phyloP scores from a whole-genome alignment of 2,329 filamentous ascomycete genomes.

The Alternaria sp. region DNA sequence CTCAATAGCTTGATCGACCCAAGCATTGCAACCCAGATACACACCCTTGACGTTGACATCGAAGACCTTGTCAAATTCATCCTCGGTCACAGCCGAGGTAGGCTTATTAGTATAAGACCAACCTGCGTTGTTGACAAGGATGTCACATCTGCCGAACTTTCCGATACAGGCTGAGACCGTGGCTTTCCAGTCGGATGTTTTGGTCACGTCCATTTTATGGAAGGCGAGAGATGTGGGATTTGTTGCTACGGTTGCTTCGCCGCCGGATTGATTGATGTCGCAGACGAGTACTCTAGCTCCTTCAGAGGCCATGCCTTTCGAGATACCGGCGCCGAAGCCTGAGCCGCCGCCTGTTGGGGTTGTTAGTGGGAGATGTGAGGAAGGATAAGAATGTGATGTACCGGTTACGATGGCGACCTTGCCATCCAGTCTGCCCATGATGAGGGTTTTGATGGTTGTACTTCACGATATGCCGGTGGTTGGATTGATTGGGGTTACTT shows the following conservation, averaged over 20 bases:
- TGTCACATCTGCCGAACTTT: constrained; percentile 65
- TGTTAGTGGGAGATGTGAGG: constrained; percentile 13
- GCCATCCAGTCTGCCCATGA: constrained; percentile 57
- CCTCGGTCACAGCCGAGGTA: constrained; percentile 69
- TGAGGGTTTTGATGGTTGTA: constrained; percentile 6
- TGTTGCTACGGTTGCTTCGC: constrained; percentile 59
- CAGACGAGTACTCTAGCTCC: constrained; percentile 69
- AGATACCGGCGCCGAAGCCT: constrained; percentile 71
- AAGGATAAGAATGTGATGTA: constrained; percentile 29
- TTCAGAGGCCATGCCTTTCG: constrained; percentile 66
- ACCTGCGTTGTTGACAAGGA: constrained; percentile 69
- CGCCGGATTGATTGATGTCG: constrained; percentile 66
- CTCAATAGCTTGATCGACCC: constrained; percentile 68
- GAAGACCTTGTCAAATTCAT: constrained; percentile 72
- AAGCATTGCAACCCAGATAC: constrained; percentile 66
- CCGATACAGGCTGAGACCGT: constrained; percentile 63
- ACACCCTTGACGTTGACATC: constrained; percentile 74
- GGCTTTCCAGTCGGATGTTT: constrained; percentile 60
- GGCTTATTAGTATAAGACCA: constrained; percentile 63
- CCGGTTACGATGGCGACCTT: constrained; percentile 67
- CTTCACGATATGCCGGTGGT: neutral
- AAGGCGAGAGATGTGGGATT: constrained; percentile 48
- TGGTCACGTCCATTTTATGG: constrained; percentile 62
- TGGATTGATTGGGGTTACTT: neutral
- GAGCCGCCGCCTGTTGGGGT: constrained; percentile 62